A percentile compares a stretch with the other conserved stretches of the same genome.
Evolutionary conservation across 2,329 filamentous ascomycete genomes (phyloP).

Genomic region (Cadophora sp.): DNA sequence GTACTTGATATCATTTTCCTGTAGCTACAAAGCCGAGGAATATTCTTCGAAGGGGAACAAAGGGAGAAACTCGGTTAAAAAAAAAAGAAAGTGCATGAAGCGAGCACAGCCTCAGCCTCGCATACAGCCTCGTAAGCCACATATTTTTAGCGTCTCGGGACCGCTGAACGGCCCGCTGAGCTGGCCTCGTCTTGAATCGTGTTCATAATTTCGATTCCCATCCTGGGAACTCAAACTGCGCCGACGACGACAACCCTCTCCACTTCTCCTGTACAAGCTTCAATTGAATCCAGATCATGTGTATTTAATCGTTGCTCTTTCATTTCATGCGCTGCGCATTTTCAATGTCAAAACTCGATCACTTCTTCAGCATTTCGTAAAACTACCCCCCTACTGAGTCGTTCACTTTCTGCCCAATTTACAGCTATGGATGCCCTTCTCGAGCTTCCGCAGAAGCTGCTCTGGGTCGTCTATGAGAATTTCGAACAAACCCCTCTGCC

Average conservation of each 20-base stretch:
- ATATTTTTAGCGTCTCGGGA: slow-evolving; percentile 12
- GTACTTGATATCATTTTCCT: no score
- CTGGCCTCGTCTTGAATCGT: slow-evolving; percentile 33
- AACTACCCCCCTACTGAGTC: neutral
- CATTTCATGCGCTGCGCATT: slow-evolving; percentile 23
- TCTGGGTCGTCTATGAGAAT: slow-evolving; percentile 23
- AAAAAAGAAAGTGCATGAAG: neutral
- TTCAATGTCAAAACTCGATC: slow-evolving; percentile 22
- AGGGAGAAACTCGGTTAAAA: neutral
- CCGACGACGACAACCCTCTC: slow-evolving; percentile 13
- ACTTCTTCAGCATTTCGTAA: slow-evolving; percentile 22
- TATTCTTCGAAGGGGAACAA: neutral
- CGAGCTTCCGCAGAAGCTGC: slow-evolving; percentile 27
- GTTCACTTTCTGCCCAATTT: neutral
- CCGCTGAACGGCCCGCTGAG: slow-evolving; percentile 15
- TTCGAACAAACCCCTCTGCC: slow-evolving; percentile 23
- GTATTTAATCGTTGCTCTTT: slow-evolving; percentile 15
- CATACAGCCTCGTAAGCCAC: slow-evolving; percentile 25
- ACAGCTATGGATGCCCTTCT: slow-evolving; percentile 30
- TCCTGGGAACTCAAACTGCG: slow-evolving; percentile 17
- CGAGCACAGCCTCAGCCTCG: slow-evolving; percentile 30
- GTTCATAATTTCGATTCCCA: slow-evolving; percentile 29
- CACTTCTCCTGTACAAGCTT: slow-evolving; percentile 24
- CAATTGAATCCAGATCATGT: slow-evolving; percentile 25
- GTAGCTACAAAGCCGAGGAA: neutral